Evolutionary conservation across 2,329 filamentous ascomycete species (phyloP), one percentile per base, ranked within the genome.

Genomic region (Ustulina deusta): DNA sequence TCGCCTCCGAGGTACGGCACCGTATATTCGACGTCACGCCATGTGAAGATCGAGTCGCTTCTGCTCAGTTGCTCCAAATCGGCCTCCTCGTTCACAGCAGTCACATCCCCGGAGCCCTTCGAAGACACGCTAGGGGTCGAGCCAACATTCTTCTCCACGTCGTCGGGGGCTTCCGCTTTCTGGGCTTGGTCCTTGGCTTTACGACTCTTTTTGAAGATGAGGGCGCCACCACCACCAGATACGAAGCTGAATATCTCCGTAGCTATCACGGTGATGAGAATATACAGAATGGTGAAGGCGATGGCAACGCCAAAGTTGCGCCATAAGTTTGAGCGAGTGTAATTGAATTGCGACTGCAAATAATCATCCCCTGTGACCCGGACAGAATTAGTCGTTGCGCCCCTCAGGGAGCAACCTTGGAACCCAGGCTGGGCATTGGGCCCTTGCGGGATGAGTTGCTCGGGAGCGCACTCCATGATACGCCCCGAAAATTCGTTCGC

Each of bases 301-400:
- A 94, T 89, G 1, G 96, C 80, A 3, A 94, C 89, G 36, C 91
- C 92, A 74, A 92, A 93, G 76, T 95, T 94, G 3, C 92, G 88
- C 91, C 91, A 93, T 7, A 90, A 79, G 72, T 93, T 85, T 0
- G 81, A 79, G 1, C 85, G 79, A 4, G 79, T 81, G 75, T 92
- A 93, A 1, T 80, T 77, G 70, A 87, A 90, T 3, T 78, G 82
- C 9, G 78, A 78, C 25, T 73, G 71, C 54, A 92, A 81, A 59
- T 90, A 92, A 0, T 79, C 80, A 15, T 84, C 81, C 0, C 90
- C 90, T 0, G 80, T 74, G 5, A 93, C 86, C 1, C 75, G 74
- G 0, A 74, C 70, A 5, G 79, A 77, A 17, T 88, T 88, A 3
- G 83, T 78, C 0, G 78, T 74, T 0, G 89, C 84, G 0, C 87